These are phyloP conservation scores for Beta vulgaris DNA, from an alignment of 148 eudicot genomes.

Conservation along the genomic window DNA sequence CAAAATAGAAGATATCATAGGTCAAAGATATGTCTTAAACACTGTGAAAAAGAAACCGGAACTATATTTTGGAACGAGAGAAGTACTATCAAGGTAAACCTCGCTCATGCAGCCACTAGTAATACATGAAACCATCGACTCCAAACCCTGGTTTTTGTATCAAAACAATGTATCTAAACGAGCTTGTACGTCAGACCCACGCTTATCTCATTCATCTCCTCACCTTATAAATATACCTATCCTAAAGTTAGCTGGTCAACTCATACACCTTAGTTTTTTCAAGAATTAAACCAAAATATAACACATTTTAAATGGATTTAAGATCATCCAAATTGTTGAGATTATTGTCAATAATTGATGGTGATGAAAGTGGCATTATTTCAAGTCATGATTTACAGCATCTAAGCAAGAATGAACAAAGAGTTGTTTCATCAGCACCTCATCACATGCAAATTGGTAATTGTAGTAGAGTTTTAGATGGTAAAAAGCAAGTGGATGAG, in stretches of 20 bases:
- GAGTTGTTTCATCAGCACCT: background rate
- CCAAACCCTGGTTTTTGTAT: background rate
- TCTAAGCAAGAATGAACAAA: constrained; percentile 1
- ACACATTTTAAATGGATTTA: background rate
- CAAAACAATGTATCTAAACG: constrained; percentile 9
- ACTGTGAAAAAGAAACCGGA: no score
- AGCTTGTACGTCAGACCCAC: no score
- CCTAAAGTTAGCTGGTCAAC: no score
- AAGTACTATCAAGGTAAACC: no score
- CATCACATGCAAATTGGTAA: background rate
- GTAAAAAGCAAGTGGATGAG: constrained; percentile 28
- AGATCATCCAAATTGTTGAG: background rate
- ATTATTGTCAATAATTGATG: background rate
- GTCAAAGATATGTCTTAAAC: no score
- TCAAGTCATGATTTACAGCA: background rate
- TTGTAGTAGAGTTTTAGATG: no score
- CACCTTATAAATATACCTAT: no score
- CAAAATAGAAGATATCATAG: no score
- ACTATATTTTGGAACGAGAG: no score
- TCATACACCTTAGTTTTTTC: no score
- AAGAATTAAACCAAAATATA: background rate
- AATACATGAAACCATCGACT: background rate
- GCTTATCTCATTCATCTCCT: no score
- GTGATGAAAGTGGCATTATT: no score
- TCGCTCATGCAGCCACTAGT: background rate